Evolutionary conservation across 345 rosid genomes (phyloP).

Genomic region (Raphanus sativus): DNA sequence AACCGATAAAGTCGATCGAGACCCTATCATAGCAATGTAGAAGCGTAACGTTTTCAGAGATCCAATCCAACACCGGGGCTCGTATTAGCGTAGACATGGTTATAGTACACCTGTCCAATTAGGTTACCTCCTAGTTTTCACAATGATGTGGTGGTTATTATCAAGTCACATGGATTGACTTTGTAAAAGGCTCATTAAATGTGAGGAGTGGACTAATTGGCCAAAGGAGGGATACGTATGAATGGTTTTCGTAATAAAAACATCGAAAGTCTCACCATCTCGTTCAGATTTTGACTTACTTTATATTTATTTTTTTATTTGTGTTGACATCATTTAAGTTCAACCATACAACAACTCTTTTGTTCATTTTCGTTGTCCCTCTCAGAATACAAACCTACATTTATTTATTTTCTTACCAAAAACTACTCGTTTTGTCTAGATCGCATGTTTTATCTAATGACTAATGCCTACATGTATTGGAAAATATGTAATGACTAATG

Average conservation of each 20-base stretch:
- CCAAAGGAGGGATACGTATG: constrained; percentile 20
- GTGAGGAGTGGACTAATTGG: constrained; percentile 31
- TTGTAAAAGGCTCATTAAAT: constrained; percentile 26
- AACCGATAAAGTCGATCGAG: no score
- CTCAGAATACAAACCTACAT: not conserved
- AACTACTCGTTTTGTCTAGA: not conserved
- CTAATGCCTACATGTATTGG: not conserved
- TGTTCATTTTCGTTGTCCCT: constrained; percentile 21
- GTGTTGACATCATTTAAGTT: constrained; percentile 36
- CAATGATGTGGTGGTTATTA: constrained; percentile 5
- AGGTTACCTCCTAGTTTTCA: not conserved
- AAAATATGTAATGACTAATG: not conserved
- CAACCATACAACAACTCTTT: constrained; percentile 38
- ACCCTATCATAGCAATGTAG: no score
- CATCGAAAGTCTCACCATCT: constrained; percentile 28
- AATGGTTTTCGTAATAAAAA: constrained; percentile 10
- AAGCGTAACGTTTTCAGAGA: no score
- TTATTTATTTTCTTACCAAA: not conserved
- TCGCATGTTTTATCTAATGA: not conserved
- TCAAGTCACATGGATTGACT: constrained; percentile 33
- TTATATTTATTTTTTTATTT: not conserved
- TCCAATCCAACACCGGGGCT: no score
- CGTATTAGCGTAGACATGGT: not conserved
- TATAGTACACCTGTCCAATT: not conserved
- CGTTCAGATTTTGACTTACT: constrained; percentile 28